Evolutionary conservation across 108 stramenopile genomes (phyloP).

Genomic region (Cyclotella cryptica): DNA sequence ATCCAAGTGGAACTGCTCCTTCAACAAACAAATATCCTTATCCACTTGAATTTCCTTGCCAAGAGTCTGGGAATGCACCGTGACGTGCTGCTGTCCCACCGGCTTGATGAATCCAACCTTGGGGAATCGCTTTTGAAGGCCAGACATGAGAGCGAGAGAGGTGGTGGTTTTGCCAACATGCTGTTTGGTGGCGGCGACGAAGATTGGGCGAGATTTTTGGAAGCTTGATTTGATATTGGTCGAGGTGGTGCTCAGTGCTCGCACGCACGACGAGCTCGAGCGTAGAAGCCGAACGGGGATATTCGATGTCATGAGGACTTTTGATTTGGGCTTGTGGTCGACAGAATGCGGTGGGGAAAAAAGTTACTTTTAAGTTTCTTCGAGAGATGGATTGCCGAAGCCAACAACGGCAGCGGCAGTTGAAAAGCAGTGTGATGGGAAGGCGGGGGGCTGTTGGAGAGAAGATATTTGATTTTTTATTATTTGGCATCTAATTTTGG

Average conservation of each 20-base stretch:
- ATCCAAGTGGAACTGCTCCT: constrained; percentile 88
- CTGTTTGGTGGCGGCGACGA: constrained; percentile 94
- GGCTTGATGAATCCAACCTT: constrained; percentile 96
- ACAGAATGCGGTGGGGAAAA: too few relatives aligned
- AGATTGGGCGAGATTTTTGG: constrained; percentile 71
- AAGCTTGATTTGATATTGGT: background rate
- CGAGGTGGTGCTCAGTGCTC: background rate
- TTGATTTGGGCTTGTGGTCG: background rate
- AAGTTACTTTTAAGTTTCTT: too few relatives aligned
- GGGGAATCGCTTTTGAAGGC: constrained; percentile 88
- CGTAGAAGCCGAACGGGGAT: background rate
- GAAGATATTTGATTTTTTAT: too few relatives aligned
- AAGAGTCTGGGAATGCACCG: constrained; percentile 50
- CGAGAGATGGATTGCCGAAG: too few relatives aligned
- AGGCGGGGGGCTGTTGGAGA: too few relatives aligned
- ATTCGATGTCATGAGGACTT: background rate
- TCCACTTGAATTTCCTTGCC: constrained; percentile 85
- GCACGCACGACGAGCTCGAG: background rate
- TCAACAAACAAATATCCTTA: constrained; percentile 91
- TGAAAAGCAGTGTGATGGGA: too few relatives aligned
- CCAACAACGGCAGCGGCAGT: too few relatives aligned
- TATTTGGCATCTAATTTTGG: too few relatives aligned
- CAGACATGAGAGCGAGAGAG: constrained; percentile 87
- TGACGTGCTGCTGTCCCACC: constrained; percentile 93
- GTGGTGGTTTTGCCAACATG: constrained; percentile 97